Evolutionary conservation across 75 land plant species (phyloP), one percentile per base, ranked within the genome.

Genomic region (Cupressus sempervirens): DNA sequence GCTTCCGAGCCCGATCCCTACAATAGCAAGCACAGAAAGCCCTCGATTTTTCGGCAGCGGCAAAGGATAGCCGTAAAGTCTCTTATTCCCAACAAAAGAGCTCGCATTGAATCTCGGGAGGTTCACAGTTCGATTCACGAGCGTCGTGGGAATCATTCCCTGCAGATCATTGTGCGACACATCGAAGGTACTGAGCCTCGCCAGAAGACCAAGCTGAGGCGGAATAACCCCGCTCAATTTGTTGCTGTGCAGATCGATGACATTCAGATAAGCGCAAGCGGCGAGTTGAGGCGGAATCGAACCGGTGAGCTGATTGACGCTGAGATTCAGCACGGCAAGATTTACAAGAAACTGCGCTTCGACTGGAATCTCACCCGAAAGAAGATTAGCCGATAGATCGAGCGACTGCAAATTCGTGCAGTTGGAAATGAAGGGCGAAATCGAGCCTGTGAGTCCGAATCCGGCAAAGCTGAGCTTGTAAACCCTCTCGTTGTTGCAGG

Each of bases 1-100:
- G 82, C 98, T 96, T 12, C 97, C 98, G 16, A 96, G 75, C 9
- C 98, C 98, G 81, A 96, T 95, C 86, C 97, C 97, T 36, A 96
- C 97, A 70, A 96, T 96, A 80, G 93, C 92, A 45, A 91, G 43
- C 35, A 95, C 88, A 1, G 95, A 88, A 41, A 96, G 84, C 41
- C 91, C 89, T 38, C 86, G 91, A 41, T 84, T 81, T 81, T 73
- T 89, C 74, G 88, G 50, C 18, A 87, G 88, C 1, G 90, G 85
- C 67, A 96, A 84, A 1, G 98, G 98, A 84, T 91, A 96, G 46
- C 98, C 98, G 77, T 90, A 95, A 48, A 96, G 84, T 35, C 86
- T 93, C 85, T 88, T 90, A 81, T 96, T 96, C 2, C 95, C 95
- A 52, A 83, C 81, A 41, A 95, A 96, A 0, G 94, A 90, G 40